A percentile compares a stretch with the other conserved stretches of the same genome.
Evolutionary conservation across 2,329 filamentous ascomycete species (phyloP).

Genomic region (Chaetomium sp.): DNA sequence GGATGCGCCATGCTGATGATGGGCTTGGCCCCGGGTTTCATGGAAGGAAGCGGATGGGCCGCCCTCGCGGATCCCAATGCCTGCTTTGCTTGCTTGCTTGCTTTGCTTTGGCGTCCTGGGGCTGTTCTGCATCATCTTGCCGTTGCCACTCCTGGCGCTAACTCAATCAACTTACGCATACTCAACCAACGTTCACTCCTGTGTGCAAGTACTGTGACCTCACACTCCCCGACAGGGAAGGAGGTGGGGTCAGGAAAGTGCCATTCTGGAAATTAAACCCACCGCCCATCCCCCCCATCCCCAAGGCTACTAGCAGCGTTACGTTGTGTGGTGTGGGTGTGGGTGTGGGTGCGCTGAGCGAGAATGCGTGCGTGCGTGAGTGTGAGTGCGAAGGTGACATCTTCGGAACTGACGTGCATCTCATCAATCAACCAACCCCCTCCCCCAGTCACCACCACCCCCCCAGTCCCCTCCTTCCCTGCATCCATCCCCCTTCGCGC

Average conservation of each 20-base stretch:
- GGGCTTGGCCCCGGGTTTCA: neutral
- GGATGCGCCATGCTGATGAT: conserved; percentile 16
- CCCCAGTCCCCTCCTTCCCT: neutral
- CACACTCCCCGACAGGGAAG: neutral
- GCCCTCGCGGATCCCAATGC: neutral
- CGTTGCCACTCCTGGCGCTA: conserved; percentile 4
- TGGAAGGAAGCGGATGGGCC: neutral
- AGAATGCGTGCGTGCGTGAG: too few relatives aligned
- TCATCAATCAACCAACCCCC: neutral
- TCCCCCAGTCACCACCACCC: neutral
- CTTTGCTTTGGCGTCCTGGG: neutral
- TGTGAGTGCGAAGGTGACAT: neutral
- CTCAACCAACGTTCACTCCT: too few relatives aligned
- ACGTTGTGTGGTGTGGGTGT: neutral
- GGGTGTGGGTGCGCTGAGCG: neutral
- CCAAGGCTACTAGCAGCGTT: neutral
- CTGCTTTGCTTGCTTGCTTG: neutral
- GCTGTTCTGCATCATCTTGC: neutral
- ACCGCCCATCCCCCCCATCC: too few relatives aligned
- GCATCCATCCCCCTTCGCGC: neutral
- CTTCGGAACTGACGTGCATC: neutral
- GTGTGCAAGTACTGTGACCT: neutral
- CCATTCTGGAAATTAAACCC: neutral
- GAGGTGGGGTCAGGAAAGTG: neutral
- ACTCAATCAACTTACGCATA: neutral